Percentiles rank a stretch among this genome's conserved stretches.
Conservation (phyloP, 805 yeast genomes). For the Starmera caribaea region DNA sequence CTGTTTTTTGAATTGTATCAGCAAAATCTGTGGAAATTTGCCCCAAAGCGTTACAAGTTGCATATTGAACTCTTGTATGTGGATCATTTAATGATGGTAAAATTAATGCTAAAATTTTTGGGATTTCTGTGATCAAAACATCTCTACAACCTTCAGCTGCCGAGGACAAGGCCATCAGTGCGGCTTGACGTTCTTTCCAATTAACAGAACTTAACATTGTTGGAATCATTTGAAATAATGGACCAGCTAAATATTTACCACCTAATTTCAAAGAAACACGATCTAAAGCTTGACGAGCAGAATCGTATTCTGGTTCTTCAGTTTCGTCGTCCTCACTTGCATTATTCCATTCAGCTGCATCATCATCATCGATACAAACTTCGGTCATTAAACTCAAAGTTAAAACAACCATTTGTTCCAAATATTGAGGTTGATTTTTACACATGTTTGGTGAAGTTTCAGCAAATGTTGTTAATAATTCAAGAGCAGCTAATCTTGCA, state of each 20-base stretch:
- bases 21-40: conserved; percentile 97
- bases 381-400: conserved; percentile 86
- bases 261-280: conserved; percentile 77
- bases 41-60: conserved; percentile 94
- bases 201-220: conserved; percentile 63
- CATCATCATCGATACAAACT: conserved; percentile 82
- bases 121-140: conserved; percentile 72
- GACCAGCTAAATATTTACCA: conserved; percentile 76
- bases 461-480: conserved; percentile 79
- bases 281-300: conserved; percentile 92
- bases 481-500: conserved; percentile 81
- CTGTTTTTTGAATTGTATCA: conserved; percentile 71
- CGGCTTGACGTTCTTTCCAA: conserved; percentile 97
- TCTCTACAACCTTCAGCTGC: conserved; percentile 98
- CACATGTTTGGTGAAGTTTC: conserved; percentile 96
- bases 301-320: conserved; percentile 80
- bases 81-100: conserved; percentile 77
- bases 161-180: conserved; percentile 91
- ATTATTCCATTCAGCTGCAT: conserved; percentile 78
- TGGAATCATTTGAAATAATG: conserved; percentile 80
- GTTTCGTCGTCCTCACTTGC: conserved; percentile 74
- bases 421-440: conserved; percentile 63
- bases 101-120: conserved; percentile 73
- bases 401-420: conserved; percentile 59
- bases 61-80: conserved; percentile 94